A percentile compares a stretch with the other conserved stretches of the same genome.
phyloP scores from a whole-genome alignment of 2,329 filamentous ascomycete species.

The Hymenoscyphus fructigenus region DNA sequence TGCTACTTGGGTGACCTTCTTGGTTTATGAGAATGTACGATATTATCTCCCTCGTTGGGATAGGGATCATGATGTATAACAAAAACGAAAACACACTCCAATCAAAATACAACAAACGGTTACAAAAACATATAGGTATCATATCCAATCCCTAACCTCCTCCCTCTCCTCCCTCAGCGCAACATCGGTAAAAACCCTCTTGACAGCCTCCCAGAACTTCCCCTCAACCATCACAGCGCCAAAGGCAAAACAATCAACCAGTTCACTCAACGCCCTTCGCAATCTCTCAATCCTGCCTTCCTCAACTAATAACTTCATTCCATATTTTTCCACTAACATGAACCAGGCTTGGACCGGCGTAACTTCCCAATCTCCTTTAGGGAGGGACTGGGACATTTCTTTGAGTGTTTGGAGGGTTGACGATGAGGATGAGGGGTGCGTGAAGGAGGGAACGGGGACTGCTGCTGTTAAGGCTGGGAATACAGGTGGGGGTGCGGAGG shows the following conservation, averaged over 20 bases:
- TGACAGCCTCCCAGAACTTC: constrained; percentile 30
- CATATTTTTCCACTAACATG: constrained; percentile 22
- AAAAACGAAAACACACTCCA: background rate
- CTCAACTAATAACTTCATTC: constrained; percentile 11
- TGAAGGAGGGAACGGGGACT: constrained; percentile 12
- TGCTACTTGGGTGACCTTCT: constrained; percentile 92
- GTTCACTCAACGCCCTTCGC: constrained; percentile 23
- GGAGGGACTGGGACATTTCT: constrained; percentile 24
- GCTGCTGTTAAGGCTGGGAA: constrained; percentile 15
- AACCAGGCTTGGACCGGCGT: constrained; percentile 37
- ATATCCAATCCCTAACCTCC: constrained; percentile 1
- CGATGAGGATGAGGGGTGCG: constrained; percentile 13
- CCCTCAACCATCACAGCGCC: constrained; percentile 32
- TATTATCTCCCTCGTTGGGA: constrained; percentile 56
- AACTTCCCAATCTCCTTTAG: constrained; percentile 30
- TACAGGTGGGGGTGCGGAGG: constrained; percentile 20
- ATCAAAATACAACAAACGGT: background rate
- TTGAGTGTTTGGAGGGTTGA: constrained; percentile 24
- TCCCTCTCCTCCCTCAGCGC: background rate
- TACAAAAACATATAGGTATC: background rate
- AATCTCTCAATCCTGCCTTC: constrained; percentile 18
- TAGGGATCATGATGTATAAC: background rate
- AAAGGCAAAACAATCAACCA: constrained; percentile 31
- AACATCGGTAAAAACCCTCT: constrained; percentile 1
- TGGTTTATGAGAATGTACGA: constrained; percentile 95